Base-by-base conservation (phyloP, 1,284 basidiomycete species). In the Cutaneotrichosporon mucoides region DNA sequence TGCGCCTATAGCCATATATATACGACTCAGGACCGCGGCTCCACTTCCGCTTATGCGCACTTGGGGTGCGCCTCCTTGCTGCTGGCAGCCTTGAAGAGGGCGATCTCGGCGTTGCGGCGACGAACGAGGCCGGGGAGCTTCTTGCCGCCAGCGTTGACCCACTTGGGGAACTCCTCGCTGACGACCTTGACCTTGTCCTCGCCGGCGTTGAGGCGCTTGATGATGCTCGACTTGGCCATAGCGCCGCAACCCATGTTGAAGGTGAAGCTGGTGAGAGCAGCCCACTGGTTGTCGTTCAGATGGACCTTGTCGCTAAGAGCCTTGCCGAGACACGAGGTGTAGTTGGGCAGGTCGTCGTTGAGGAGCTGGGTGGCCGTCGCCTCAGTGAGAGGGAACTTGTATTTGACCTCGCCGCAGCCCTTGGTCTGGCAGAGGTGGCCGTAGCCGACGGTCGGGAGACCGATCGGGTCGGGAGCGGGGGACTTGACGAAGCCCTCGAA, bases 221-320 rank as follows among this genome's bases (percentile, higher is more conserved):
- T 33, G 15, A 61, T 46, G 15, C 2, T 5, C 8, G 55, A 55
- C 6, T 12, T 9, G 9, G 35, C 5, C 13, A 56, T 33, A 34
- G 37, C 42, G n/a, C 35, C 53, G 42, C 60, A 62, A 40, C 60
- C 60, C 35, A 56, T 15, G 50, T 62, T 58, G 60, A 56, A 62
- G 24, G 43, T 36, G 16, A 46, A 53, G 13, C 34, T 38, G 8
- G 50, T 44, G 45, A 62, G 50, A 0, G 56, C 60, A 11, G 54
- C 60, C 53, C 53, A 62, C 57, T 59, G 56, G 50, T 62, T 62
- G 46, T 53, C 41, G 54, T 62, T 62, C 45, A 62, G 53, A 35
- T 36, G 48, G 45, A 50, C 50, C 33, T 35, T 49, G n/a, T 4
- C 12, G 35, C 33, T 36, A 24, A 61, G 56, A 9, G 49, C 41